These are phyloP conservation scores for Neocatenulostroma microsporum DNA, from an alignment of 2,329 filamentous ascomycete species.

Conservation along the genomic window DNA sequence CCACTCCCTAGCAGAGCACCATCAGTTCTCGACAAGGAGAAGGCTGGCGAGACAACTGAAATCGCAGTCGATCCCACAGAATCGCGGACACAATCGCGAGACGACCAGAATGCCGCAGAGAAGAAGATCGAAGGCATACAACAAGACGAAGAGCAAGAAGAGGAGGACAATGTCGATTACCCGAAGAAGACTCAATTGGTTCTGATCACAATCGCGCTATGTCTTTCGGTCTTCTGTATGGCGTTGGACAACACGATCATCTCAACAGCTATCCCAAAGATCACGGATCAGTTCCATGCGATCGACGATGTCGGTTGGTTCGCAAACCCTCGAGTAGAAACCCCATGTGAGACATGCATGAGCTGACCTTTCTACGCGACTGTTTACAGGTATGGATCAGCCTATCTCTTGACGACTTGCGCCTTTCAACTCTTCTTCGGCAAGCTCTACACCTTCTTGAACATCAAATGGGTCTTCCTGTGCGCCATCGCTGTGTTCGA, in stretches of 20 bases:
- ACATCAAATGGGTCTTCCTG: slow-evolving; percentile 42
- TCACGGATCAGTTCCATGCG: slow-evolving; percentile 42
- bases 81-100: slow-evolving; percentile 2
- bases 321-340: too few relatives aligned
- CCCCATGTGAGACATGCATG: too few relatives aligned
- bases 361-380: too few relatives aligned
- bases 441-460: slow-evolving; percentile 42
- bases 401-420: slow-evolving; percentile 42
- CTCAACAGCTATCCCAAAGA: slow-evolving; percentile 41
- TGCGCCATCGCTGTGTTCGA: slow-evolving; percentile 43
- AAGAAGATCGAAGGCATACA: slow-evolving; percentile 14
- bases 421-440: slow-evolving; percentile 38
- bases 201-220: slow-evolving; percentile 31
- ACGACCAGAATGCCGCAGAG: slow-evolving; percentile 11
- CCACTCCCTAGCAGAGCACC: slow-evolving; percentile 6
- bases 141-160: slow-evolving; percentile 12
- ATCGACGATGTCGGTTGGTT: slow-evolving; percentile 42
- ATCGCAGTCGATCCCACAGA: slow-evolving; percentile 2
- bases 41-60: slow-evolving; percentile 5
- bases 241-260: slow-evolving; percentile 42
- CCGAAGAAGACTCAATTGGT: slow-evolving; percentile 27
- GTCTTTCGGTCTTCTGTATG: slow-evolving; percentile 30
- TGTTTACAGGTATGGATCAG: slow-evolving; percentile 33
- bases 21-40: slow-evolving; percentile 9
- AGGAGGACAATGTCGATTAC: slow-evolving; percentile 29